phyloP scores from a whole-genome alignment of 2,329 filamentous ascomycete genomes.

The Fusarium longipes region DNA sequence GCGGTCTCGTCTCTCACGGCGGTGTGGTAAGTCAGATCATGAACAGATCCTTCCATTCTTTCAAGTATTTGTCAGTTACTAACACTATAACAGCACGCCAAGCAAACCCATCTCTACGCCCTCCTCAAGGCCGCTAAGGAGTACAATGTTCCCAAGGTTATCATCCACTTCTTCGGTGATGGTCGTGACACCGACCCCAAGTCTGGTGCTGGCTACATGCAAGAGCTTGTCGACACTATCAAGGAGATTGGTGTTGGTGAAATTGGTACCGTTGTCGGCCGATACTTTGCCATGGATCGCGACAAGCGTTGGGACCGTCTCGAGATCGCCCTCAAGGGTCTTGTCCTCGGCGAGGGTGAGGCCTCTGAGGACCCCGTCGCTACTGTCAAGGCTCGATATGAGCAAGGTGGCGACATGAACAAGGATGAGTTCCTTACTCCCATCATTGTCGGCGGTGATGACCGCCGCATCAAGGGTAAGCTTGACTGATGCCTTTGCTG shows the following conservation, averaged over 20 bases:
- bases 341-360: constrained; percentile 89
- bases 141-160: constrained; percentile 87
- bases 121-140: constrained; percentile 92
- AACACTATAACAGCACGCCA: constrained; percentile 74
- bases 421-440: constrained; percentile 98
- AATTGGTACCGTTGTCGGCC: constrained; percentile 91
- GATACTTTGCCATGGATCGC: constrained; percentile 99
- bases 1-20: constrained; percentile 92
- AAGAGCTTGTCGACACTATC: constrained; percentile 82
- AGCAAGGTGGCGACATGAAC: constrained; percentile 73
- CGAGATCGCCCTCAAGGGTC: constrained; percentile 87
- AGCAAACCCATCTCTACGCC: constrained; percentile 91
- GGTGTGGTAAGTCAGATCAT: constrained; percentile 73
- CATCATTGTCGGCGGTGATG: constrained; percentile 91
- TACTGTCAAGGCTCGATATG: constrained; percentile 88
- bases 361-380: constrained; percentile 84
- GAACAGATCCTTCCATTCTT: background rate
- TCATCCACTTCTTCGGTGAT: constrained; percentile 99
- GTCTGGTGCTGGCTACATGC: constrained; percentile 87
- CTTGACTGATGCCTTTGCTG: background rate
- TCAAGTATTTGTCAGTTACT: constrained; percentile 3
- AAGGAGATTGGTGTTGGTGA: constrained; percentile 89
- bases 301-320: constrained; percentile 99
- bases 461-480: constrained; percentile 84
- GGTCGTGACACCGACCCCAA: constrained; percentile 98